Base-by-base conservation (phyloP, 2,329 filamentous ascomycete genomes). In the Penicillium hordei region DNA sequence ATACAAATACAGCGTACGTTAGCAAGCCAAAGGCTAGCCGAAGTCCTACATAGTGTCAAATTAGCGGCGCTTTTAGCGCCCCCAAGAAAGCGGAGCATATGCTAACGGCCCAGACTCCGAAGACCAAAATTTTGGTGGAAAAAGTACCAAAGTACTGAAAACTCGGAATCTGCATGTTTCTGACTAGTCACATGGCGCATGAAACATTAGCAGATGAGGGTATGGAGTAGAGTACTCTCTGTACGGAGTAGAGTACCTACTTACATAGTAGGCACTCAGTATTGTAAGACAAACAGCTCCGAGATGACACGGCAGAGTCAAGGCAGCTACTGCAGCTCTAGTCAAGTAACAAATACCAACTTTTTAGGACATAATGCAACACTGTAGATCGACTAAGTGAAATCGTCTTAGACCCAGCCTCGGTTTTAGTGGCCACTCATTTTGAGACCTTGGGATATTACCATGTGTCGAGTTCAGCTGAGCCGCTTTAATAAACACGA, bases 381-480 rank as follows among this genome's bases (percentile, higher is more conserved):
- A 15, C 5, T 21, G 45, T 48, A 52, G 39, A 52, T 45, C 29
- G 29, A 44, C 27, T 52, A 45, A 36, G 39, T 8, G 29, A 27
- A n/a, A 21, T 52, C 29, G 13, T 36, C n/a, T 6, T 23, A 25
- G 29, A 52, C 27, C 19, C 40, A 45, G 50, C 50, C 50, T 52
- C 40, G 50, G 50, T 52, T 23, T n/a, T 27, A 36, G 29, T 34
- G 36, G 48, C 48, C 36, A 50, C 33, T 17, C 48, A 27, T 29
- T 31, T 40, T 31, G n/a, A 15, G n/a, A 40, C 36, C n/a, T 29
- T 29, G 8, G 7, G 12, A 36, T 9, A 50, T 50, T 39, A 42
- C 58, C 58, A 53, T 52, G 46, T 59, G 53, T 56, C 48, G 40
- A 48, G 27, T 50, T 63, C 61, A 59, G 55, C 55, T 63, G 48